phyloP scores from a whole-genome alignment of 1,284 basidiomycete genomes.

The Ganoderma meredithae region DNA sequence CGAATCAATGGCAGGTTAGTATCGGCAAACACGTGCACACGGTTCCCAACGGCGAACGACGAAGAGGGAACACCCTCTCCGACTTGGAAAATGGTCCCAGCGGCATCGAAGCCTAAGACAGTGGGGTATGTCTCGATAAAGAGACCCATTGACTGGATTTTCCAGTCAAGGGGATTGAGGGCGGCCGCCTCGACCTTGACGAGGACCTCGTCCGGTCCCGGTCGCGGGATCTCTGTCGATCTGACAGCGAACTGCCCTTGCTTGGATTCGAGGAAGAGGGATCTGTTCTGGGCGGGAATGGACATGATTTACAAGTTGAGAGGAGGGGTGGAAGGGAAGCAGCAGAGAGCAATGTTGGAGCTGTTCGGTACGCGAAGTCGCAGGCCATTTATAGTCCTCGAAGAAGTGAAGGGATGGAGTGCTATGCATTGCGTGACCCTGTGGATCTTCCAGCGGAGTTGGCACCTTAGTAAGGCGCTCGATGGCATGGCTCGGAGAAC shows the following conservation, averaged over 20 bases:
- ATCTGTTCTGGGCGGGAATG: constrained; percentile 34
- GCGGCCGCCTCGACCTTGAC: constrained; percentile 49
- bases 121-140: constrained; percentile 45
- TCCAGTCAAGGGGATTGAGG: constrained; percentile 53
- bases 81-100: constrained; percentile 49
- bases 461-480: background rate
- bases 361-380: background rate
- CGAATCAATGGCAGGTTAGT: background rate
- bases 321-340: background rate
- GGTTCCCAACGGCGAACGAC: constrained; percentile 49
- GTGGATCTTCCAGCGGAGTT: background rate
- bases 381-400: background rate
- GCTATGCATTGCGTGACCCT: background rate
- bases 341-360: background rate
- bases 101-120: constrained; percentile 55
- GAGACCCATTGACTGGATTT: constrained; percentile 45
- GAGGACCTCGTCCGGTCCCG: constrained; percentile 48
- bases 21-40: constrained; percentile 44
- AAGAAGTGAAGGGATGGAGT: too few relatives aligned
- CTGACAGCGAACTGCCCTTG: constrained; percentile 37
- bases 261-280: constrained; percentile 33
- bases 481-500: background rate
- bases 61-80: constrained; percentile 43
- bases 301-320: constrained; percentile 18
- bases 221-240: constrained; percentile 35